A percentile compares a stretch with the other conserved stretches of the same genome.
Evolutionary conservation across 768 basidiomycete species (phyloP).

Genomic region (Sporobolomyces pararoseus): DNA sequence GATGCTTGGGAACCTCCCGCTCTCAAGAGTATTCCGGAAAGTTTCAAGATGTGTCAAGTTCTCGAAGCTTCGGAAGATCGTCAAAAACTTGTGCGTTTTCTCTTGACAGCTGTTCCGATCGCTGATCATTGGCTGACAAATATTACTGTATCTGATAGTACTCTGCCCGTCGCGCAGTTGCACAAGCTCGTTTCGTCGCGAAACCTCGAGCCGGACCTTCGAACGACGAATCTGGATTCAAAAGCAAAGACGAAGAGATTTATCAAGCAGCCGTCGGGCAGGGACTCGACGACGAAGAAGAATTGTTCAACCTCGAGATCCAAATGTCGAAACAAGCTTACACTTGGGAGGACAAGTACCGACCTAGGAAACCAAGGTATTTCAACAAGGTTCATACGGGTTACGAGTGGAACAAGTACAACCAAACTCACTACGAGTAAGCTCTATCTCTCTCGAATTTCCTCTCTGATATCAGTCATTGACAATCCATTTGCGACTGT

Average conservation of each 20-base stretch:
- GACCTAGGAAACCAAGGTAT: constrained; percentile 93
- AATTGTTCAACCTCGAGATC: constrained; percentile 83
- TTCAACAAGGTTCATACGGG: constrained; percentile 99
- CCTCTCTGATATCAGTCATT: constrained; percentile 2
- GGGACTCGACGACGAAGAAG: constrained; percentile 92
- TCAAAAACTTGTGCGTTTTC: constrained; percentile 59
- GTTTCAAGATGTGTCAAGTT: constrained; percentile 78
- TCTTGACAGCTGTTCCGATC: no score
- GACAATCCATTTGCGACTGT: constrained; percentile 4
- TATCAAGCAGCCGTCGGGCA: constrained; percentile 67
- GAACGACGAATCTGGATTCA: constrained; percentile 48
- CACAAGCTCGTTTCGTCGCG: constrained; percentile 81
- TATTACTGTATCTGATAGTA: no score
- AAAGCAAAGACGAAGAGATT: constrained; percentile 48
- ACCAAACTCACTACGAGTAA: constrained; percentile 98
- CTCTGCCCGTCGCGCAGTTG: constrained; percentile 71
- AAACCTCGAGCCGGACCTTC: constrained; percentile 53
- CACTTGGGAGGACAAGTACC: constrained; percentile 98
- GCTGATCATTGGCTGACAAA: no score
- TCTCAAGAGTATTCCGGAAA: constrained; percentile 52
- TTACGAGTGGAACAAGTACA: constrained; percentile 99
- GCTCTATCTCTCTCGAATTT: constrained; percentile 47
- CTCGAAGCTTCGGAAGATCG: constrained; percentile 59
- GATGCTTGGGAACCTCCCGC: constrained; percentile 26
- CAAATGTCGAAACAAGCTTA: constrained; percentile 79